Conservation (phyloP, 169 alveolate species). For the Plasmodium gallinaceum region DNA sequence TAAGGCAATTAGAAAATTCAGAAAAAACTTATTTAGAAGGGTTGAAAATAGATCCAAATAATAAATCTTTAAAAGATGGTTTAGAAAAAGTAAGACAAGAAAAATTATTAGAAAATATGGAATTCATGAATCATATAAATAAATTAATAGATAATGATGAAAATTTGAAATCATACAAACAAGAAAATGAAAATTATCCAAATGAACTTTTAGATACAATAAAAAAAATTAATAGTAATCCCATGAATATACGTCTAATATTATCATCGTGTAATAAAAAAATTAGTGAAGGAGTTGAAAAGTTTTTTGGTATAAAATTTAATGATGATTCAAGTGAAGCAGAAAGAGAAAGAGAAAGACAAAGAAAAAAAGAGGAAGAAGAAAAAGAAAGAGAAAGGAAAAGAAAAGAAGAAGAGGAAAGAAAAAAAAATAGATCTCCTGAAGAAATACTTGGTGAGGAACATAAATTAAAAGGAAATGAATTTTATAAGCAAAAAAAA, state of each 20-base stretch:
- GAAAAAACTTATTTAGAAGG: constrained; percentile 91
- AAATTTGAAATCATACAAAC: constrained; percentile 51
- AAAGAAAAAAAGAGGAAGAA: constrained; percentile 55
- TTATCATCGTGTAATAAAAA: constrained; percentile 37
- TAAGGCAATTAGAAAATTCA: constrained; percentile 90
- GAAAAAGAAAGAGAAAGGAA: constrained; percentile 45
- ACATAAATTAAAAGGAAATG: constrained; percentile 88
- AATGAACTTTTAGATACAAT: constrained; percentile 47
- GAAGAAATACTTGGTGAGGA: constrained; percentile 82
- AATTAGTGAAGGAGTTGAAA: constrained; percentile 72
- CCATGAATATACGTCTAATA: constrained; percentile 67
- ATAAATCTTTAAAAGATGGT: constrained; percentile 90
- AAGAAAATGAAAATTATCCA: constrained; percentile 65
- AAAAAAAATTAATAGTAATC: constrained; percentile 51
- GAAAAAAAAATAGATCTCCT: constrained; percentile 42
- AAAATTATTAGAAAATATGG: constrained; percentile 53
- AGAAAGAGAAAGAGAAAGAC: constrained; percentile 31
- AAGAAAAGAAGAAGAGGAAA: constrained; percentile 77
- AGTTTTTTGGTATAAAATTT: constrained; percentile 60
- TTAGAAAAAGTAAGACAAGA: constrained; percentile 80
- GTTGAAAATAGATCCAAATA: constrained; percentile 91
- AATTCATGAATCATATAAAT: constrained; percentile 32
- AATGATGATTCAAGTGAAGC: constrained; percentile 20
- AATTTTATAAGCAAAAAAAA: constrained; percentile 90
- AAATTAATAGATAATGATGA: constrained; percentile 78